Evolutionary conservation across 1,284 basidiomycete species (phyloP), one percentile per base, ranked within the genome.

Genomic region (Trichosporon sp.): DNA sequence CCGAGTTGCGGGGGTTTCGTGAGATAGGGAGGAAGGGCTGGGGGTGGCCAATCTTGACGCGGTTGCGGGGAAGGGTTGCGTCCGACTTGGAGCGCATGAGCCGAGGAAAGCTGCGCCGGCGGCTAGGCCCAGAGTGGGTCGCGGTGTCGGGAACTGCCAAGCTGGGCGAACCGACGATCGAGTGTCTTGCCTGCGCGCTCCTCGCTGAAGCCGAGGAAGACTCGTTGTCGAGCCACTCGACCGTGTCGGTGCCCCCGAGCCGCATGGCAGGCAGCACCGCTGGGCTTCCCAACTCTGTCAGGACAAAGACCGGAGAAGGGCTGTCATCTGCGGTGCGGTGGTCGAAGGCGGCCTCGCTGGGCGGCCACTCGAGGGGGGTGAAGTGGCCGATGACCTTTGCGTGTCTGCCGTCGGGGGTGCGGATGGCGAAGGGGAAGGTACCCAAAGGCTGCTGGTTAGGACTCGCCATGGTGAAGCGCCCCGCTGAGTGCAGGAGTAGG

Each of bases 41-140:
- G 3, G 56, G 29, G 29, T 60, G 56, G 29, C 56, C 56, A 29
- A 31, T 31, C 29, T 4, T 60, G 18, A n/a, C 3, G 13, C 56
- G 56, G 27, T 60, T 60, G 15, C 18, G 27, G 18, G 56, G 27
- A 31, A 18, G 56, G 12, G 56, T 60, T 11, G 56, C 56, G 29
- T 60, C 56, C 29, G 56, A 60, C 56, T 60, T 31, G 56, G 56
- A 60, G 29, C 56, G 56, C 56, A 60, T 31, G 27, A 60, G 56
- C 15, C 29, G 27, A 12, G 27, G 27, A 31, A 60, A 29, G 18
- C 56, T 60, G 56, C 56, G 56, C 29, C 56, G 27, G 29, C 56
- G 56, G 31, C 29, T 60, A 29, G 29, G 29, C 8, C 56, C 56
- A 11, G 56, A 15, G 56, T 60, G 29, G 7, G 18, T 9, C 12